Conservation (phyloP, 1,284 basidiomycete genomes). For the Irpex sp. region DNA sequence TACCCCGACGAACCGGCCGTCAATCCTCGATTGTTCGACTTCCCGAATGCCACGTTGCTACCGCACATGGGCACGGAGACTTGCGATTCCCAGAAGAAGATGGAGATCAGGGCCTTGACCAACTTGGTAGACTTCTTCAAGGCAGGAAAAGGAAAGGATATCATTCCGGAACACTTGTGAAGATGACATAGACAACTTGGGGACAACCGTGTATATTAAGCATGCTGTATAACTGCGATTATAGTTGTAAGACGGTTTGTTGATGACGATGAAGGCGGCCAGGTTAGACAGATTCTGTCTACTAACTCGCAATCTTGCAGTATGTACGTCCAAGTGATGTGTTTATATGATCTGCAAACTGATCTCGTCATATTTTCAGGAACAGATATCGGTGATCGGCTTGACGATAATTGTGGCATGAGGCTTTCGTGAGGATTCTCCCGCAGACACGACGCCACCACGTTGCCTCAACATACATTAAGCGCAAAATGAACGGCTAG, state of each 20-base stretch:
- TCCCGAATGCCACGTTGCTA: constrained; percentile 79
- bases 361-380: background rate
- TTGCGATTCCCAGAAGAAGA: constrained; percentile 75
- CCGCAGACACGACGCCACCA: background rate
- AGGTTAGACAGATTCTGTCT: background rate
- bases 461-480: background rate
- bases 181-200: constrained; percentile 15
- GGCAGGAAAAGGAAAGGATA: constrained; percentile 58
- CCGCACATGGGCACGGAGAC: constrained; percentile 93
- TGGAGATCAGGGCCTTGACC: constrained; percentile 75
- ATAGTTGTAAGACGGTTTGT: background rate
- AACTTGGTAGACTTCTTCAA: constrained; percentile 70
- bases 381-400: background rate
- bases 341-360: background rate
- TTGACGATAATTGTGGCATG: background rate
- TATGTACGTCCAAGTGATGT: background rate
- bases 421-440: background rate
- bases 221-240: background rate
- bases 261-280: background rate
- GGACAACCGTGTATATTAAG: background rate
- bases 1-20: constrained; percentile 87
- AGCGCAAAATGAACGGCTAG: background rate
- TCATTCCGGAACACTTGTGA: constrained; percentile 55
- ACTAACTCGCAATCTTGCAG: background rate
- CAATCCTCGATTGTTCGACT: constrained; percentile 75